A percentile compares a stretch with the other conserved stretches of the same genome.
Conservation (phyloP, 257 asterid species). For the Rhazya stricta region DNA sequence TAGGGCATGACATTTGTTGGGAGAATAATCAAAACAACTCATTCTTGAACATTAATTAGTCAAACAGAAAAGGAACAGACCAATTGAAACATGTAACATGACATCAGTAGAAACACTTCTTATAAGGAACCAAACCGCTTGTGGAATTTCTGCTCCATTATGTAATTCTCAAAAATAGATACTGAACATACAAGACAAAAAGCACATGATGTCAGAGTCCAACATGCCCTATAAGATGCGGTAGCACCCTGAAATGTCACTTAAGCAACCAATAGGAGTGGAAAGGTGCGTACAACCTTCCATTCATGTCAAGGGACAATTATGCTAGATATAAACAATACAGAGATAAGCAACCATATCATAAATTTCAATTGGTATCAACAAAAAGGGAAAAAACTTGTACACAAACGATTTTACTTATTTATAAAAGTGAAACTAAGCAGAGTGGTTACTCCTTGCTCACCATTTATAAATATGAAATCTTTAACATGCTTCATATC, state of each 20-base stretch:
- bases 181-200: background rate
- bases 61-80: background rate
- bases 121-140: background rate
- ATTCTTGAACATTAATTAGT: too few relatives aligned
- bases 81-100: background rate
- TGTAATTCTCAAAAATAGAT: background rate
- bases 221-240: background rate
- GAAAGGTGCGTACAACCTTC: background rate
- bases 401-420: background rate
- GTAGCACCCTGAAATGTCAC: background rate
- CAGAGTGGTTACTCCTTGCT: slow-evolving; percentile 30
- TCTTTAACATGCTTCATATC: slow-evolving; percentile 94
- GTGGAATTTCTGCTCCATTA: background rate
- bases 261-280: background rate
- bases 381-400: background rate
- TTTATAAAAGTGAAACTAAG: slow-evolving; percentile 9
- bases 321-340: background rate
- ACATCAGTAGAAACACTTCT: background rate
- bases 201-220: background rate
- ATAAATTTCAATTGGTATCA: background rate
- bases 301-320: background rate
- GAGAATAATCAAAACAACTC: background rate
- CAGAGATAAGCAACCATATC: background rate
- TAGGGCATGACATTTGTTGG: background rate
- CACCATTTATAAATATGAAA: slow-evolving; percentile 79